These are phyloP conservation scores for Fusarium tanahbumbuense DNA, from an alignment of 2,329 filamentous ascomycete species.

Conservation along the genomic window DNA sequence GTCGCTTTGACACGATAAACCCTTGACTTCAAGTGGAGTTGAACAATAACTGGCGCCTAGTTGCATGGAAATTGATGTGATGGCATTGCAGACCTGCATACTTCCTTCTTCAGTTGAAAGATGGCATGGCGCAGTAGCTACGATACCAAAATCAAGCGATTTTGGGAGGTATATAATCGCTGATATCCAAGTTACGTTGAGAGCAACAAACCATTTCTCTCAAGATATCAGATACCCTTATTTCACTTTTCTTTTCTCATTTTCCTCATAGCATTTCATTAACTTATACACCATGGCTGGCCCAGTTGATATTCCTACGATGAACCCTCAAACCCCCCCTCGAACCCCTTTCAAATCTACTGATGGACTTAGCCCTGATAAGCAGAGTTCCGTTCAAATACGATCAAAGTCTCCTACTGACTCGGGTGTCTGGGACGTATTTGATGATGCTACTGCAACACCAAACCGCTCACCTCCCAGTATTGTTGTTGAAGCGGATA, in stretches of 20 bases:
- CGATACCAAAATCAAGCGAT: neutral
- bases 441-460: constrained; percentile 1
- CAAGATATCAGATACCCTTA: neutral
- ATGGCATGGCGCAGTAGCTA: neutral
- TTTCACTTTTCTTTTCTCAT: neutral
- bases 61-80: constrained; percentile 8
- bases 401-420: constrained; percentile 19
- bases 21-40: neutral
- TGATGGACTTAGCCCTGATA: neutral
- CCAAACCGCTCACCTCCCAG: neutral
- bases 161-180: constrained; percentile 1
- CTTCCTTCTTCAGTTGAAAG: neutral
- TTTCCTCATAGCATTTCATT: neutral
- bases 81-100: neutral
- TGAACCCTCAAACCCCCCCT: constrained; percentile 10
- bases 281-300: constrained; percentile 29
- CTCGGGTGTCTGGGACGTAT: constrained; percentile 22
- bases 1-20: neutral
- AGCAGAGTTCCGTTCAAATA: neutral
- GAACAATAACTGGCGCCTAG: constrained; percentile 22
- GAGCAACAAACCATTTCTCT: neutral
- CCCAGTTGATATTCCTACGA: constrained; percentile 13
- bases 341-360: neutral
- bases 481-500: neutral
- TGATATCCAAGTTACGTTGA: neutral